Conservation (phyloP, 495 filamentous ascomycete genomes). For the Neurospora sp. region DNA sequence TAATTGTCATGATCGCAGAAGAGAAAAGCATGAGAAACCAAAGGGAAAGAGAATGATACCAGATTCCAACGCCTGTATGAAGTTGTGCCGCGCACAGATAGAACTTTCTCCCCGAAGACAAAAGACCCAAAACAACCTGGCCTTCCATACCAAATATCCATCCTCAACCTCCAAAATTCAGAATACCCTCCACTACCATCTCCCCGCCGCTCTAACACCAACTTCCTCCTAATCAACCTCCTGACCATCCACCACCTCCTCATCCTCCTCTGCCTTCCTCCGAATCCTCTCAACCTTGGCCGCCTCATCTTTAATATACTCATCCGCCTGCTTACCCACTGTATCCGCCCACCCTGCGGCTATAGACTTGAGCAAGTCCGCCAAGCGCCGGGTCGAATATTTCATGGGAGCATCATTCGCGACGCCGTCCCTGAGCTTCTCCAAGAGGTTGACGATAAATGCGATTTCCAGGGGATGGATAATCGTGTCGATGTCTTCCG, state of each 20-base stretch:
- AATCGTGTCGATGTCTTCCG: not conserved
- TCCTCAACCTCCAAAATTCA: not conserved
- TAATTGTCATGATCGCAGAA: not conserved
- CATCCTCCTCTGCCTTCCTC: not conserved
- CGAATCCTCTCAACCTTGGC: not conserved
- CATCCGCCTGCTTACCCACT: not conserved
- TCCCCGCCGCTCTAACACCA: not conserved
- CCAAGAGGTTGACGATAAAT: not conserved
- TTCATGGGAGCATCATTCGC: not conserved
- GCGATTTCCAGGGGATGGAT: not conserved
- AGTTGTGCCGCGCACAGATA: not conserved
- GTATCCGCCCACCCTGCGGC: not conserved
- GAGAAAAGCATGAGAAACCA: not conserved
- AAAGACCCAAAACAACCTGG: not conserved
- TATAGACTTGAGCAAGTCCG: not conserved
- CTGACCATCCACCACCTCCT: not conserved
- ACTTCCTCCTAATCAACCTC: not conserved
- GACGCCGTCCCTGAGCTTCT: not conserved
- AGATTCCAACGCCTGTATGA: not conserved
- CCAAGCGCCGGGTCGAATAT: not conserved
- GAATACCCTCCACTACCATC: not conserved
- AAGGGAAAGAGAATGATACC: not conserved
- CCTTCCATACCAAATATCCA: not conserved
- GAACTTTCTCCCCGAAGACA: not conserved
- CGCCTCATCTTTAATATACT: not conserved